phyloP scores from a whole-genome alignment of 1,284 basidiomycete genomes.

The Phellopilus nigrolimitatus region DNA sequence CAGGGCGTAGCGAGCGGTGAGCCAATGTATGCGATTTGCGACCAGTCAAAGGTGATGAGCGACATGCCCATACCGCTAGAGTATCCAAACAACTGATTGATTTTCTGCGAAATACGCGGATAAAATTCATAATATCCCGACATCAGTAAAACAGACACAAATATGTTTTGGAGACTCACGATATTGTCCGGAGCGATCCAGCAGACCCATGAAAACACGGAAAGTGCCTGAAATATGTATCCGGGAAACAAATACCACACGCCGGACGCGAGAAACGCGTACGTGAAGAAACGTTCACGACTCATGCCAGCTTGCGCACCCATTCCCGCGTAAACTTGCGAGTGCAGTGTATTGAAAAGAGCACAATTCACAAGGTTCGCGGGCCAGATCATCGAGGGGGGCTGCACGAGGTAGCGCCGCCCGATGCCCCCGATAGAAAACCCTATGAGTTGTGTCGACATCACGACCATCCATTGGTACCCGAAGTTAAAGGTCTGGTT shows the following conservation, averaged over 20 bases:
- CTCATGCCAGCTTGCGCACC: conserved; percentile 39
- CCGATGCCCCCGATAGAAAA: conserved; percentile 36
- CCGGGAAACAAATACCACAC: conserved; percentile 51
- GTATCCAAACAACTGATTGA: conserved; percentile 36
- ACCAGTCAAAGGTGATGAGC: conserved; percentile 68
- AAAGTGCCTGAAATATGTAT: conserved; percentile 35
- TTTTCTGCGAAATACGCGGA: conserved; percentile 21
- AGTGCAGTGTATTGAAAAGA: conserved; percentile 53
- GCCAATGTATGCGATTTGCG: conserved; percentile 56
- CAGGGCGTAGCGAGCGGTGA: conserved; percentile 59
- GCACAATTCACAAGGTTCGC: too few species aligned
- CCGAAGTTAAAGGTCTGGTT: conserved; percentile 23
- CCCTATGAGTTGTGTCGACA: conserved; percentile 37
- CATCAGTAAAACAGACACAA: too few species aligned
- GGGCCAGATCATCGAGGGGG: conserved; percentile 40
- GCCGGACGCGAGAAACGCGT: conserved; percentile 36
- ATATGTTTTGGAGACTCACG: conserved; percentile 16
- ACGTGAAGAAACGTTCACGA: conserved; percentile 42
- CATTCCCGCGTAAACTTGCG: conserved; percentile 46
- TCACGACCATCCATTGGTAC: too few species aligned
- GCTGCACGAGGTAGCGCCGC: conserved; percentile 36
- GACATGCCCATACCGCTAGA: conserved; percentile 29
- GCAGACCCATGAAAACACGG: conserved; percentile 70
- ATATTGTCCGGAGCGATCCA: conserved; percentile 76
- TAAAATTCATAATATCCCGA: too few species aligned